Conservation (phyloP, 441 rosid genomes). For the Mallotus repandus region DNA sequence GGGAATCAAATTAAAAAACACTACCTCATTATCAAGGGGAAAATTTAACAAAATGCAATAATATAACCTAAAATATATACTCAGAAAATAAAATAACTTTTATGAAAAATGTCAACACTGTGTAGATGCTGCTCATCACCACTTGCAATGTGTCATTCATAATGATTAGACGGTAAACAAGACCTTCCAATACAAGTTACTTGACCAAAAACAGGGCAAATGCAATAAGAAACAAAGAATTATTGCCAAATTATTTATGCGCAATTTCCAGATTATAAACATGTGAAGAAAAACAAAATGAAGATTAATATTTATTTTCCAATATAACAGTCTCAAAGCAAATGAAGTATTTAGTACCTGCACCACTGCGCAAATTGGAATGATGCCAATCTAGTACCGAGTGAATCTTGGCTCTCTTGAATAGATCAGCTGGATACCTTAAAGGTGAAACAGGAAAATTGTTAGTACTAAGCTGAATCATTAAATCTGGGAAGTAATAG, state of each 20-base stretch:
- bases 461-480: conserved; percentile 1
- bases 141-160: not conserved
- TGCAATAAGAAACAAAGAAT: too few relatives aligned
- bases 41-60: not conserved
- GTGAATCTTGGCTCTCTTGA: conserved; percentile 70
- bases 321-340: too few relatives aligned
- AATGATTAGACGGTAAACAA: not conserved
- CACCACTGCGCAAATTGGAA: conserved; percentile 69
- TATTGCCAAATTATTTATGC: too few relatives aligned
- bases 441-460: conserved; percentile 17
- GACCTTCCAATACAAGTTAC: too few relatives aligned
- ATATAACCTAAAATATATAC: not conserved
- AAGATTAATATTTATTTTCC: too few relatives aligned
- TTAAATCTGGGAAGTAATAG: not conserved
- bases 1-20: conserved; percentile 20
- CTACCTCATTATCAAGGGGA: conserved; percentile 3
- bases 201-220: too few relatives aligned
- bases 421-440: conserved; percentile 90
- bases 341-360: conserved; percentile 44
- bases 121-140: not conserved
- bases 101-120: not conserved
- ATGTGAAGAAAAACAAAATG: too few relatives aligned
- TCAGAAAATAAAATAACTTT: not conserved
- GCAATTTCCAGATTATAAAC: too few relatives aligned
- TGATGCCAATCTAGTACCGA: conserved; percentile 97